Conservation (phyloP, 2,329 filamentous ascomycete genomes). For the Sporothrix humicola region DNA sequence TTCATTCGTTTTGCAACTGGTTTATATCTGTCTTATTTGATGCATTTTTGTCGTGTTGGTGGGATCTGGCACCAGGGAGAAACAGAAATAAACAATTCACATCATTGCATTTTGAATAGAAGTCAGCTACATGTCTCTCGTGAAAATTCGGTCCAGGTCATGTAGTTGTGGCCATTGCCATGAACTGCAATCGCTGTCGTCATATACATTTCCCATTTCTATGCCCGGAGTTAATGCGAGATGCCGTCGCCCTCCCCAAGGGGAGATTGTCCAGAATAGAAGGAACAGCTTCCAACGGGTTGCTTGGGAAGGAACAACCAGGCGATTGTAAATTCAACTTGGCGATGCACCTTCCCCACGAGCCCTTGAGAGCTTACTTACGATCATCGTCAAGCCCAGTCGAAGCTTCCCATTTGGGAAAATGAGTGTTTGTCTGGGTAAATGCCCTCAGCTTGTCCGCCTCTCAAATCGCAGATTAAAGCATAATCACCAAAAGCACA, state of each 20-base stretch:
- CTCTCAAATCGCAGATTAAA: neutral
- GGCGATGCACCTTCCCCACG: neutral
- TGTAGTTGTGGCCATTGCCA: no score
- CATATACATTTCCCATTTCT: no score
- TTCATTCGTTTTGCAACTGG: neutral
- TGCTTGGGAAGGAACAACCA: neutral
- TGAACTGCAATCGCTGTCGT: no score
- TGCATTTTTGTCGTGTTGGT: neutral
- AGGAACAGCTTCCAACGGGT: neutral
- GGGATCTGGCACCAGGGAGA: neutral
- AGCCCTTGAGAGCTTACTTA: slow-evolving; percentile 3
- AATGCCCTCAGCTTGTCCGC: neutral
- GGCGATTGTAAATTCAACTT: neutral
- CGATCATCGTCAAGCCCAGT: slow-evolving; percentile 2
- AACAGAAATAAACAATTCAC: neutral
- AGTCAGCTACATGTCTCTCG: no score
- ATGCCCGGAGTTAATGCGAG: no score
- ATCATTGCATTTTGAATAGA: no score
- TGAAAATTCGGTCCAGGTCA: no score
- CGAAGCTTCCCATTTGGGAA: neutral
- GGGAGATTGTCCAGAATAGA: neutral
- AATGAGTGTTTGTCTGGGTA: neutral
- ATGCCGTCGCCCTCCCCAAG: neutral
- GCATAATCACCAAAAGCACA: neutral
- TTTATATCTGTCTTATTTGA: neutral